Evolutionary conservation across 2,329 filamentous ascomycete genomes (phyloP).

Genomic region (Fusarium oxysporum): DNA sequence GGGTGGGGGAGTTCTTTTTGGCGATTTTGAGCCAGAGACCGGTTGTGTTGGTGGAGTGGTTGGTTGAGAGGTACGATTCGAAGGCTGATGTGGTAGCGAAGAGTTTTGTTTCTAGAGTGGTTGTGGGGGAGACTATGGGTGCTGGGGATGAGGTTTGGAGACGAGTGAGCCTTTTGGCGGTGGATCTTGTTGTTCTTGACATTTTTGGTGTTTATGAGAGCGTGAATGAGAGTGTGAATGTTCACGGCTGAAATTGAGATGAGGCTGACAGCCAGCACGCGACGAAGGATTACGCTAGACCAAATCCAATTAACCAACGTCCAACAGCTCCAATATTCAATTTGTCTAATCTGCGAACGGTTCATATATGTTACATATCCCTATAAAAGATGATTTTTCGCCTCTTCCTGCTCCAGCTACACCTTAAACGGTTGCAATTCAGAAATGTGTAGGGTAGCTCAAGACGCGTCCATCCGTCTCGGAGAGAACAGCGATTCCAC

Average conservation of each 20-base stretch:
- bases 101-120: constrained; percentile 9
- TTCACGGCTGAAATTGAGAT: rapidly evolving
- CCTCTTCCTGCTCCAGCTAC: rapidly evolving
- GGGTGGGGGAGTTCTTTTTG: constrained; percentile 59
- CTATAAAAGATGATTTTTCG: rapidly evolving
- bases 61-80: constrained; percentile 32
- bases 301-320: background rate
- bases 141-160: background rate
- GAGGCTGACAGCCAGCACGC: background rate
- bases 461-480: background rate
- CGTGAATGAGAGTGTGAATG: background rate
- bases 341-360: rapidly evolving
- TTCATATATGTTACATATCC: rapidly evolving
- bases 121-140: rapidly evolving
- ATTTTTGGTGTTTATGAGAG: constrained; percentile 2
- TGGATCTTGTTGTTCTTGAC: constrained; percentile 37
- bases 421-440: rapidly evolving
- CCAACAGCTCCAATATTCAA: rapidly evolving
- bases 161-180: constrained; percentile 11
- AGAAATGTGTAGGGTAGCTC: constrained; percentile 4
- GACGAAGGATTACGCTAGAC: background rate
- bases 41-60: constrained; percentile 28
- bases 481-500: constrained; percentile 37
- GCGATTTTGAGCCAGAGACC: constrained; percentile 62
- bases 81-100: constrained; percentile 28